Conservation (phyloP, 164 flowering plant species). For the Nymphaea thermarum region DNA sequence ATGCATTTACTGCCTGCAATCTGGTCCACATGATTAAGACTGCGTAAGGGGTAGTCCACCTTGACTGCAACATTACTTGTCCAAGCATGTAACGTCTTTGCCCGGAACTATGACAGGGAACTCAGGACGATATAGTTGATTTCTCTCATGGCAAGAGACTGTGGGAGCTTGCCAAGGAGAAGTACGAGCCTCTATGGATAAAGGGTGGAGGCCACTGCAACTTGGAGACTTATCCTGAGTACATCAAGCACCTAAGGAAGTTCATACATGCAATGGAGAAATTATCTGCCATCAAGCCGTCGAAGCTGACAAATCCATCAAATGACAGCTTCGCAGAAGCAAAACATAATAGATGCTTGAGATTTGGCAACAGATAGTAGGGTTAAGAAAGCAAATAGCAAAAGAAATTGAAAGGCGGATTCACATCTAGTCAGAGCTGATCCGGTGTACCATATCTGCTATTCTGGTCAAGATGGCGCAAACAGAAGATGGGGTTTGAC, state of each 20-base stretch:
- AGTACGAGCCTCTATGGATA: conserved; percentile 93
- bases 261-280: conserved; percentile 90
- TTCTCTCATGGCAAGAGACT: conserved; percentile 86
- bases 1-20: no score
- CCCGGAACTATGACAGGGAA: conserved; percentile 41
- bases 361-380: conserved; percentile 54
- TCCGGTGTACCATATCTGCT: background rate
- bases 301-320: conserved; percentile 22
- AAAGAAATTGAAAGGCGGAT: background rate
- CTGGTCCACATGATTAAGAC: no score
- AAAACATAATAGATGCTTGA: conserved; percentile 77
- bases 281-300: conserved; percentile 37
- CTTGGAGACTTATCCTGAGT: conserved; percentile 92
- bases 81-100: background rate
- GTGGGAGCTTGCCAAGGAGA: conserved; percentile 93
- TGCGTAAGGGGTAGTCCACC: no score
- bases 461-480: conserved; percentile 1
- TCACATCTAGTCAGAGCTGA: background rate
- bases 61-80: no score
- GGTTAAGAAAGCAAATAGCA: no score
- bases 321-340: conserved; percentile 40
- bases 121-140: conserved; percentile 87
- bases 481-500: no score
- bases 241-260: conserved; percentile 81
- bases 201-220: conserved; percentile 97